These are phyloP conservation scores for Coemansia pectinata DNA, from an alignment of 192 early-diverging fungal genomes.

Conservation along the genomic window DNA sequence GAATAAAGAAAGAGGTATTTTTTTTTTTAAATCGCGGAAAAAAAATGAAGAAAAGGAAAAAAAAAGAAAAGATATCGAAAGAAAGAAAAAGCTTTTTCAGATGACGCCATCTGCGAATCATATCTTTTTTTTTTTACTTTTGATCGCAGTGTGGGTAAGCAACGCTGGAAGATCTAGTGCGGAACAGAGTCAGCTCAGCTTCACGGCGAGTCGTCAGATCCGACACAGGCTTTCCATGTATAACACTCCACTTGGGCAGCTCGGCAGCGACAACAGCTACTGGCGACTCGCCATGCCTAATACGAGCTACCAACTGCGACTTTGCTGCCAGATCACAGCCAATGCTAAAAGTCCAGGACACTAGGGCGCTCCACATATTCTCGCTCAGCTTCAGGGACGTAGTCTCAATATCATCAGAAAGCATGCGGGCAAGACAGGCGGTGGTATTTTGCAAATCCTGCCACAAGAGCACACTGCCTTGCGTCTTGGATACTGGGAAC, in stretches of 20 bases:
- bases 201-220: conserved; percentile 6
- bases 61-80: not conserved
- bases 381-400: not conserved
- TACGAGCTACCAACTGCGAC: conserved; percentile 19
- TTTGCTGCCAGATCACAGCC: conserved; percentile 16
- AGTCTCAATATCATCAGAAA: not conserved
- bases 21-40: not conserved
- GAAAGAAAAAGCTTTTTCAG: not conserved
- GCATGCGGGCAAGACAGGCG: not conserved
- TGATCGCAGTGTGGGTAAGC: not conserved
- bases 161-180: not conserved
- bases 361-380: conserved; percentile 42
- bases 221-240: not conserved
- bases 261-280: conserved; percentile 2
- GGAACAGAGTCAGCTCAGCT: conserved; percentile 20
- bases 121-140: not conserved
- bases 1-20: not conserved
- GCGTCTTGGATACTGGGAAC: not conserved
- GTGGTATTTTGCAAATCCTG: conserved; percentile 6
- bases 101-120: not conserved
- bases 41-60: not conserved
- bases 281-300: conserved; percentile 19
- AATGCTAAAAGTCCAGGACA: conserved; percentile 31
- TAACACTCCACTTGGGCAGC: conserved; percentile 12
- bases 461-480: conserved; percentile 12